phyloP scores from a whole-genome alignment of 2,329 filamentous ascomycete genomes.

The Rhinocladiella mackenziei region DNA sequence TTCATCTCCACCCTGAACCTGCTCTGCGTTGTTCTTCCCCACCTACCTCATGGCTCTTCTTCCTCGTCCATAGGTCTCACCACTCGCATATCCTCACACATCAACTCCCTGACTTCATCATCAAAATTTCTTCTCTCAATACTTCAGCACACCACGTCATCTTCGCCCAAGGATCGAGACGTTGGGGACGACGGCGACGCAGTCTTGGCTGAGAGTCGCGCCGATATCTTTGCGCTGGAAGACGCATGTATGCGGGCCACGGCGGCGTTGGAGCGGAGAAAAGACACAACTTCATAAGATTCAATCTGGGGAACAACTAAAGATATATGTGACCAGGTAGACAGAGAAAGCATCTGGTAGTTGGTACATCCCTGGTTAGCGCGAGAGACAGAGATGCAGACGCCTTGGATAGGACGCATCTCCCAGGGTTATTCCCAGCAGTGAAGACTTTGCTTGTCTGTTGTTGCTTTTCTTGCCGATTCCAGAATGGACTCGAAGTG shows the following conservation, averaged over 20 bases:
- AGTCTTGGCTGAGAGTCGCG: slow-evolving; percentile 15
- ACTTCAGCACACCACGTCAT: slow-evolving; percentile 12
- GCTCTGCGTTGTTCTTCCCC: slow-evolving; percentile 19
- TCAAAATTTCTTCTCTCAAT: slow-evolving; percentile 14
- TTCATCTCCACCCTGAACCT: slow-evolving; percentile 29
- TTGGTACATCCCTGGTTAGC: no score
- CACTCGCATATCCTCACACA: slow-evolving; percentile 4
- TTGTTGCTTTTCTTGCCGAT: no score
- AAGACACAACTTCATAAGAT: no score
- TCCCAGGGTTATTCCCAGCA: no score
- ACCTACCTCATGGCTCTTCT: slow-evolving; percentile 2
- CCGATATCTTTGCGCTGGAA: slow-evolving; percentile 27
- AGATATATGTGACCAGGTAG: no score
- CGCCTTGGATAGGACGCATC: no score
- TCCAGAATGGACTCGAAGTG: no score
- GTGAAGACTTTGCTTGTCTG: no score
- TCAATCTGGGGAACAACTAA: no score
- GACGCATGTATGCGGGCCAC: slow-evolving; percentile 22
- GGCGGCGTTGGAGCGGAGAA: slow-evolving; percentile 3
- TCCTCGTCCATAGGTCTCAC: slow-evolving; percentile 1
- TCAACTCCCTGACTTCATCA: slow-evolving; percentile 11
- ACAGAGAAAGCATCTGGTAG: no score
- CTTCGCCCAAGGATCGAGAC: background rate
- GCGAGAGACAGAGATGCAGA: no score
- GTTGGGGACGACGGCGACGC: slow-evolving; percentile 1